These are phyloP conservation scores for Leishmania aethiopica DNA, from an alignment of 208 protist species.

Conservation along the genomic window DNA sequence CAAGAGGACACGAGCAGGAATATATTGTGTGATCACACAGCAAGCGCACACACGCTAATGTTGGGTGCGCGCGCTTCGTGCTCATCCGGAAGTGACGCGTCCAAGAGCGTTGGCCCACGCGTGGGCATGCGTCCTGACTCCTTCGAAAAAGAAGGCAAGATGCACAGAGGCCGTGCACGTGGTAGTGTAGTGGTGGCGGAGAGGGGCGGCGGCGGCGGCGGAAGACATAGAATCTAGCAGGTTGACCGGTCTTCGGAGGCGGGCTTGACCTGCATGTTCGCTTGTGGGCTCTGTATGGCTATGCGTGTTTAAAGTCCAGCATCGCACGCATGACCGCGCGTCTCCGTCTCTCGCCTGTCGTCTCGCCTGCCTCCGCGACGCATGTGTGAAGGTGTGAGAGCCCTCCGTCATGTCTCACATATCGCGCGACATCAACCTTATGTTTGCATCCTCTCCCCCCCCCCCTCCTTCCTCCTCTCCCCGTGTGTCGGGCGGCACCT, in stretches of 20 bases:
- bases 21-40: too few relatives aligned
- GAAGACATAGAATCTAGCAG: neutral
- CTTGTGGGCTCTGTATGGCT: neutral
- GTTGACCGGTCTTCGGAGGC: neutral
- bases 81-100: neutral
- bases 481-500: too few relatives aligned
- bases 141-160: neutral
- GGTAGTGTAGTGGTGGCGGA: neutral
- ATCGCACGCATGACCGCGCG: neutral
- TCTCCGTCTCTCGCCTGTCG: neutral
- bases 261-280: neutral
- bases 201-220: neutral
- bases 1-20: neutral
- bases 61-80: neutral
- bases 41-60: neutral
- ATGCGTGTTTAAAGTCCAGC: neutral
- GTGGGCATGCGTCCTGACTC: neutral
- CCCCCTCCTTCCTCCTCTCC: neutral
- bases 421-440: neutral
- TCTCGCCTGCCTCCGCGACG: neutral
- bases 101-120: neutral
- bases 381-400: neutral
- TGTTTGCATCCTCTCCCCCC: neutral
- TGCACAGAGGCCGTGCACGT: neutral
- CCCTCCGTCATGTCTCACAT: neutral